phyloP scores from a whole-genome alignment of 2,329 filamentous ascomycete species.

The Penicillium sp. region DNA sequence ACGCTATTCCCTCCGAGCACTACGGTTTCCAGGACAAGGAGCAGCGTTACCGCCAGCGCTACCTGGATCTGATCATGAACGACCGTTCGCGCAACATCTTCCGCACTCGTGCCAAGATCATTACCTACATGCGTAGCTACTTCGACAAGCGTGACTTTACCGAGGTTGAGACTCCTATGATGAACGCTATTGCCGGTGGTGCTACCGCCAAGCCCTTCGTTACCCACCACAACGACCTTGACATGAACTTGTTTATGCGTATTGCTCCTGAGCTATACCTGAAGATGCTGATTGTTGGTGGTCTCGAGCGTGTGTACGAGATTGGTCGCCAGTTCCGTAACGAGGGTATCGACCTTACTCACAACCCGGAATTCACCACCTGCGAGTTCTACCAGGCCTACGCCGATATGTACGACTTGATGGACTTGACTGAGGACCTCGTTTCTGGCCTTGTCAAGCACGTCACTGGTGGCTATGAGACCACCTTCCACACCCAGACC shows the following conservation, averaged over 20 bases:
- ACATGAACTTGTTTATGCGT: slow-evolving; percentile 92
- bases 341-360: slow-evolving; percentile 83
- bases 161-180: slow-evolving; percentile 95
- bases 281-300: slow-evolving; percentile 93
- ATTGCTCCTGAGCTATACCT: slow-evolving; percentile 93
- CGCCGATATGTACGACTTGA: slow-evolving; percentile 83
- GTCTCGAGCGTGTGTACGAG: slow-evolving; percentile 91
- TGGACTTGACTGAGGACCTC: slow-evolving; percentile 88
- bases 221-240: slow-evolving; percentile 91
- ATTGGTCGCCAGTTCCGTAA: slow-evolving; percentile 95
- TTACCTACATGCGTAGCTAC: slow-evolving; percentile 81
- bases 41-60: slow-evolving; percentile 85
- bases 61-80: slow-evolving; percentile 97
- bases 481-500: slow-evolving; percentile 76
- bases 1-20: slow-evolving; percentile 77
- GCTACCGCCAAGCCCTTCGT: slow-evolving; percentile 92
- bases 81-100: slow-evolving; percentile 77
- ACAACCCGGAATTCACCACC: slow-evolving; percentile 98
- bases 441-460: slow-evolving; percentile 85
- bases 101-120: slow-evolving; percentile 78
- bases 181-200: slow-evolving; percentile 91
- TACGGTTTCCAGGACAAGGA: slow-evolving; percentile 96
- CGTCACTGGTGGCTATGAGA: slow-evolving; percentile 77
- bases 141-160: slow-evolving; percentile 84
- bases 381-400: slow-evolving; percentile 97